Evolutionary conservation across 345 rosid genomes (phyloP), one percentile per base, ranked within the genome.

Genomic region (Syzygium grande): DNA sequence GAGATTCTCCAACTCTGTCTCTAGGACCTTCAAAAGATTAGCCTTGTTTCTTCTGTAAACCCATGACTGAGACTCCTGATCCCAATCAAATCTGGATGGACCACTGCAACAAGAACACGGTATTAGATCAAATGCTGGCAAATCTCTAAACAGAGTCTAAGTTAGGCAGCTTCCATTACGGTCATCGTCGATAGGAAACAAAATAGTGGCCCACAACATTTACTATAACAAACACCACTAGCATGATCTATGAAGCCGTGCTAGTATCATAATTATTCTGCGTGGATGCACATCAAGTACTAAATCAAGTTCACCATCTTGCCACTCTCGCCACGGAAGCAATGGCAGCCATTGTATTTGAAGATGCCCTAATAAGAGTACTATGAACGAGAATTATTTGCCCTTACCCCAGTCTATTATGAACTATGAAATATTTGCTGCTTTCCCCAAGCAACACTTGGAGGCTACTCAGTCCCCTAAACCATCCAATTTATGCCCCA

Each of bases 61-160:
- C 99, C 99, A 96, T 38, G 94, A 92, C 87, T 92, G 90, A 73
- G 95, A 90, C 85, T 90, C 90, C 80, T 5, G 90, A 88, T 97
- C 99, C 99, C 99, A 97, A 88, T 97, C 98, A 85, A 94, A 96
- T 86, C 97, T 93, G 41, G 98, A 92, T 16, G 99, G 99, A 79
- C 99, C 99, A 53, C 99, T 97, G 85, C 84, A 86, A 52, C 87
- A 79, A 52, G 27, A 54, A 78, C 30, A 46, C 30, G 52, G 8
- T 12, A 49, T 58, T 27, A 52, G 7, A 61, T 65, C 86, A 59
- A 78, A 68, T 78, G 41, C 6, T 30, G 30, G 84, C 54, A 29
- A 17, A 38, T 19, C 83, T 73, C 49, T 19, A 43, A 19, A 73
- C 14, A 38, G 43, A 73, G 38, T 73, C 15, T 19, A 38, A 38